Percentiles rank a stretch among this genome's conserved stretches.
These are phyloP conservation scores for Mycena polygramma DNA, from an alignment of 768 basidiomycete genomes.

Conservation along the genomic window DNA sequence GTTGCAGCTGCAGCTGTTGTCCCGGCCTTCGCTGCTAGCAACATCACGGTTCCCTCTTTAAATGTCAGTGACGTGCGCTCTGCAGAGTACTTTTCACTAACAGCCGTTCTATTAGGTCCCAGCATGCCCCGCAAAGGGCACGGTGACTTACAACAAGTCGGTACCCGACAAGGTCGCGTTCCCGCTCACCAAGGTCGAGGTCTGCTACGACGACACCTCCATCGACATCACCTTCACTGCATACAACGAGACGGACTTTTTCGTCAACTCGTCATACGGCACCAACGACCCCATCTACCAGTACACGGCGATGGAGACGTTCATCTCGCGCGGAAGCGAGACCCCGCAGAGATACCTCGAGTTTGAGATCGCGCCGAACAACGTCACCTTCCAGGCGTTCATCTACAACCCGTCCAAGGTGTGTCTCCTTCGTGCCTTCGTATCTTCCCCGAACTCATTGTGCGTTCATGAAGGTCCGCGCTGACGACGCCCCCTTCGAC, in stretches of 20 bases:
- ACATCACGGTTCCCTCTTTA: conserved; percentile 25
- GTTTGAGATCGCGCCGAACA: conserved; percentile 35
- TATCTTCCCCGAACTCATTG: background rate
- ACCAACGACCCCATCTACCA: conserved; percentile 32
- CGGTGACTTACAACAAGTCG: conserved; percentile 28
- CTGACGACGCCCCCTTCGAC: conserved; percentile 28
- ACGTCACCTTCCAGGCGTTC: conserved; percentile 36
- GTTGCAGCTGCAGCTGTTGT: conserved; percentile 14
- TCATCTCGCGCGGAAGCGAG: conserved; percentile 24
- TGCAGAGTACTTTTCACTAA: background rate
- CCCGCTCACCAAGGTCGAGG: conserved; percentile 31
- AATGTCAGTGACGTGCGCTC: conserved; percentile 10
- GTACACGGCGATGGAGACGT: conserved; percentile 37
- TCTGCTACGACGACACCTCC: conserved; percentile 25
- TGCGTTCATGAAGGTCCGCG: conserved; percentile 23
- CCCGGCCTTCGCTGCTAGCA: conserved; percentile 14
- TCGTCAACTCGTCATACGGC: conserved; percentile 26
- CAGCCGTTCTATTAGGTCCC: conserved; percentile 24
- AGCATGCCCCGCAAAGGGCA: conserved; percentile 30
- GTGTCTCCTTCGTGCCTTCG: background rate
- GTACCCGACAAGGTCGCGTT: conserved; percentile 30
- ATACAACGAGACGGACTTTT: conserved; percentile 33
- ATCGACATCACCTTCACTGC: conserved; percentile 36
- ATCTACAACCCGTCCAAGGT: conserved; percentile 38
- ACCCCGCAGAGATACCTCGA: conserved; percentile 30